A percentile compares a stretch with the other conserved stretches of the same genome.
Evolutionary conservation across 2,329 filamentous ascomycete species (phyloP).

Genomic region (Dactylellina haptotyla): DNA sequence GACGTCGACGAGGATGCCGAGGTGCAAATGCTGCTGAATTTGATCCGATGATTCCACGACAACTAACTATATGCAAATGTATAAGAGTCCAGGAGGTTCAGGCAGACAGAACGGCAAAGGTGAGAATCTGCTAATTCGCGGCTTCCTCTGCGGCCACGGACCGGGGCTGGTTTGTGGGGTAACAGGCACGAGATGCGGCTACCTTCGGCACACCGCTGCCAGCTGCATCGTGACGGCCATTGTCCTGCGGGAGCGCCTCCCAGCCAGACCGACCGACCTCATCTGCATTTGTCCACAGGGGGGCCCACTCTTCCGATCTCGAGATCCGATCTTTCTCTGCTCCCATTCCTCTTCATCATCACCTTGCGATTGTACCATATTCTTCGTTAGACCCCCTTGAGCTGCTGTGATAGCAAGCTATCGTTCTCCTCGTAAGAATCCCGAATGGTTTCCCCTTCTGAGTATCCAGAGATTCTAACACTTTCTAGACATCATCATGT

Average conservation of each 20-base stretch:
- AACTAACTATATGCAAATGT: too few species aligned
- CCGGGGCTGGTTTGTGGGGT: conserved; percentile 21
- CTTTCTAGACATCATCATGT: not conserved
- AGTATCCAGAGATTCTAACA: too few species aligned
- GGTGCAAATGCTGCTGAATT: not conserved
- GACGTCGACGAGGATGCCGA: not conserved
- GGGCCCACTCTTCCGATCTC: not conserved
- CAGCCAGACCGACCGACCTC: too few species aligned
- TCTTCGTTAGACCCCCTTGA: too few species aligned
- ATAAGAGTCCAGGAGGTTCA: not conserved
- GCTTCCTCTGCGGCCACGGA: not conserved
- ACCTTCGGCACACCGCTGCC: conserved; percentile 46
- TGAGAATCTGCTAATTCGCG: too few species aligned
- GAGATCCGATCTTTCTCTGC: not conserved
- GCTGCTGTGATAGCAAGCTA: too few species aligned
- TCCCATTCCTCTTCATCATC: not conserved
- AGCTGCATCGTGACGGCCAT: conserved; percentile 3
- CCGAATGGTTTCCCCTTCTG: too few species aligned
- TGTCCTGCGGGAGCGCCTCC: conserved; percentile 24
- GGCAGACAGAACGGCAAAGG: not conserved
- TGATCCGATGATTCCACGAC: too few species aligned
- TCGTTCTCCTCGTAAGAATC: too few species aligned
- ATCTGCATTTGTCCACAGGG: too few species aligned
- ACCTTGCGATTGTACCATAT: not conserved
- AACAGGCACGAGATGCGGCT: conserved; percentile 16